These are phyloP conservation scores for Jatropha curcas DNA, from an alignment of 345 rosid genomes.

Conservation along the genomic window DNA sequence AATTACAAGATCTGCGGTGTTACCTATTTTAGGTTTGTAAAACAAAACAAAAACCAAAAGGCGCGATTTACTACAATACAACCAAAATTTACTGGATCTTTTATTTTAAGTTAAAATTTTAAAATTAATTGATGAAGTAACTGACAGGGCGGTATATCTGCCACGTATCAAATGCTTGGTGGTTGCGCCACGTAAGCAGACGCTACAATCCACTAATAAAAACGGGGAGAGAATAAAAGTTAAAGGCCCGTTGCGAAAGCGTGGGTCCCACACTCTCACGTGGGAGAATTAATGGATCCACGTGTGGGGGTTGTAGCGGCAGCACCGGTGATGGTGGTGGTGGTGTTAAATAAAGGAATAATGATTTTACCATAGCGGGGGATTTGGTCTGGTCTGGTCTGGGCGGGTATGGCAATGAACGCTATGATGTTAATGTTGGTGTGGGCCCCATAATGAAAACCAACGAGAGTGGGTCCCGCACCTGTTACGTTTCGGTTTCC, in stretches of 20 bases:
- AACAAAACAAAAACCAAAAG: neutral
- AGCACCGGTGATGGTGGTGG: too few relatives aligned
- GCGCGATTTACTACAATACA: slow-evolving; percentile 16
- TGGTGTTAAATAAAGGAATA: too few relatives aligned
- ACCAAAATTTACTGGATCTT: slow-evolving; percentile 14
- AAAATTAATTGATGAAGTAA: neutral
- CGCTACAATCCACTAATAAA: too few relatives aligned
- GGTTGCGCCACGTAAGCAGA: slow-evolving; percentile 21
- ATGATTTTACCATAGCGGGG: too few relatives aligned
- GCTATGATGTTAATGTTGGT: neutral
- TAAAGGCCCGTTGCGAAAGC: slow-evolving; percentile 7
- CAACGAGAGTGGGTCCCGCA: slow-evolving; percentile 32
- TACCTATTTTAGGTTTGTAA: neutral
- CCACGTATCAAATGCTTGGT: slow-evolving; percentile 21
- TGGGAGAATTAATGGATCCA: too few relatives aligned
- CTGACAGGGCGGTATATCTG: slow-evolving; percentile 24
- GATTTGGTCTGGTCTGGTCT: too few relatives aligned
- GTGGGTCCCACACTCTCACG: neutral
- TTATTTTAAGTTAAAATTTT: neutral
- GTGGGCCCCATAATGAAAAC: slow-evolving; percentile 7
- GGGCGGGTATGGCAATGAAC: neutral
- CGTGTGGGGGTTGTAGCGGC: too few relatives aligned
- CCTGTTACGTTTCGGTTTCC: slow-evolving; percentile 40
- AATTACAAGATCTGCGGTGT: neutral
- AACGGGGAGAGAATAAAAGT: too few relatives aligned